These are phyloP conservation scores for Hordeum pubiflorum DNA, from an alignment of 202 grass and related monocot species.

Conservation along the genomic window DNA sequence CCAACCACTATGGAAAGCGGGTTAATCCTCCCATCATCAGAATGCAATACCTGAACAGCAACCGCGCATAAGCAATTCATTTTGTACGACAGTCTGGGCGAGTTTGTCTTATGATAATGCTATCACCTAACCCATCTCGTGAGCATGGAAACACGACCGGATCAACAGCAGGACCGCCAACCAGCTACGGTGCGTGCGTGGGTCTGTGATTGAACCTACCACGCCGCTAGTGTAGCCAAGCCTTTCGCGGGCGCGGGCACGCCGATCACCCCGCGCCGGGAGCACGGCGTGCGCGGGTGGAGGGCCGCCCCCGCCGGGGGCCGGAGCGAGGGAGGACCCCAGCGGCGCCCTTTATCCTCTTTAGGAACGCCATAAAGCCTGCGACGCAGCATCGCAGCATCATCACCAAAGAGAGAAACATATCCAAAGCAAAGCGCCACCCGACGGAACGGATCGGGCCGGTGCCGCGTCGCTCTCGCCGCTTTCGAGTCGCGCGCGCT, in stretches of 20 bases:
- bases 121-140: not conserved
- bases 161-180: not conserved
- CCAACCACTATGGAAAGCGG: not conserved
- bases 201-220: not conserved
- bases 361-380: conserved; percentile 2
- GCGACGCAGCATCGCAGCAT: not conserved
- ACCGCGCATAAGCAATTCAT: not conserved
- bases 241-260: not conserved
- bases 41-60: not conserved
- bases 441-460: not conserved
- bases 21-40: not conserved
- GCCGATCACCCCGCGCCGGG: not conserved
- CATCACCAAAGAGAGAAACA: not conserved
- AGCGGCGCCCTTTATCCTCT: conserved; percentile 10
- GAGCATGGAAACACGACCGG: not conserved
- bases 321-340: not conserved
- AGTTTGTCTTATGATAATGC: not conserved
- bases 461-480: conserved; percentile 31
- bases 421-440: conserved; percentile 5
- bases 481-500: not conserved
- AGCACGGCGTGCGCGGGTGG: not conserved
- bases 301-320: not conserved
- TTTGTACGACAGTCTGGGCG: not conserved
- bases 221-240: not conserved
- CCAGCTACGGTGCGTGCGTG: not conserved